Evolutionary conservation across 2,329 filamentous ascomycete species (phyloP), one percentile per base, ranked within the genome.

Genomic region (Aspergillus novofumigatus): DNA sequence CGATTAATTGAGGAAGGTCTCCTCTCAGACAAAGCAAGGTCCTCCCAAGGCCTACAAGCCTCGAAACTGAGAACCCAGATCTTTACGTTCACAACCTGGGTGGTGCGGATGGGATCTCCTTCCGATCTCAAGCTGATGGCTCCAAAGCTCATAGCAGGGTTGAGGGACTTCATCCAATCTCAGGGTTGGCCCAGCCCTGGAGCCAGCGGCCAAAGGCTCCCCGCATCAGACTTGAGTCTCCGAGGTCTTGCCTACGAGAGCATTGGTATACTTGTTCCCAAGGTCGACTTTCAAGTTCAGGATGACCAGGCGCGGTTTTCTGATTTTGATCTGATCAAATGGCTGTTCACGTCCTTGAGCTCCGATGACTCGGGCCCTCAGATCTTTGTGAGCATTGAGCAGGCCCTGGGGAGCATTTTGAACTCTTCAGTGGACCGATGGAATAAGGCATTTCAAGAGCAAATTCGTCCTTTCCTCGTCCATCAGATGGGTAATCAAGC

Each of bases 211-310:
- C 79, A 84, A 53, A 82, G 85, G 62, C 71, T 80, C 52, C 81
- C 83, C 2, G 72, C 80, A 10, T 85, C 88, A 50, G 84, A 87
- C 54, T 77, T 87, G 54, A 81, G 83, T 3, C 79, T 96, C 47
- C 86, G 93, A 44, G 87, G 87, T 5, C 87, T 89, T 67, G 92
- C 89, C 1, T 97, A 97, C 72, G 93, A 97, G 71, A 92, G 90
- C 0, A 91, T 97, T 42, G 94, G 93, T 0, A 83, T 94, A 14
- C 75, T 97, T 25, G 86, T 89, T 0, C 71, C 75, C 21, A 77
- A 75, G 49, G 67, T 72, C 11, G 84, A 78, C 11, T 73, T 72
- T 47, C 60, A 63, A 44, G 50, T 63, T 4, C 63, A 65, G 32
- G 60, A 65, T 26, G 65, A 66, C 32, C 59, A 66, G 11, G 61